Conservation (phyloP, 1,284 basidiomycete genomes). For the Malassezia arunalokei region DNA sequence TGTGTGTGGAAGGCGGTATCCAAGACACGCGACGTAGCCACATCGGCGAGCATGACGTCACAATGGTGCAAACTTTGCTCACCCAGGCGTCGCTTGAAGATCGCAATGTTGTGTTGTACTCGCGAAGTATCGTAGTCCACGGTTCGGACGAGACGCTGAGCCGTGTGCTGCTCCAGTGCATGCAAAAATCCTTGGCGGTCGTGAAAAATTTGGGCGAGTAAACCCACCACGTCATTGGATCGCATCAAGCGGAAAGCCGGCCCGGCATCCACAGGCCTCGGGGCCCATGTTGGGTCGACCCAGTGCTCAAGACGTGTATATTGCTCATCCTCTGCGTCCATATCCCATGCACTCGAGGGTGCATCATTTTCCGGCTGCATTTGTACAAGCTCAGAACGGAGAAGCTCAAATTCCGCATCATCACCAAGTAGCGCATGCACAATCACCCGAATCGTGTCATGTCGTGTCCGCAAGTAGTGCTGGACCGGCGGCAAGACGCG, state of each 20-base stretch:
- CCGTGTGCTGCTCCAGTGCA: conserved; percentile 39
- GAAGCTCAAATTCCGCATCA: conserved; percentile 30
- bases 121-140: conserved; percentile 27
- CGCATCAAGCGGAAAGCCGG: conserved; percentile 32
- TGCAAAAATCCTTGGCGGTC: conserved; percentile 36
- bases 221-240: conserved; percentile 35
- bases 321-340: conserved; percentile 1
- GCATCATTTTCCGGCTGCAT: conserved; percentile 9
- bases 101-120: conserved; percentile 38
- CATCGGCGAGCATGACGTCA: conserved; percentile 44
- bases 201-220: conserved; percentile 43
- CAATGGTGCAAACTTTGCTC: conserved; percentile 33
- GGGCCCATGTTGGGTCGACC: conserved; percentile 12
- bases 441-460: conserved; percentile 37
- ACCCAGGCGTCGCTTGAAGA: conserved; percentile 41
- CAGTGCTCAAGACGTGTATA: conserved; percentile 16
- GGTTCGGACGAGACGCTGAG: conserved; percentile 34
- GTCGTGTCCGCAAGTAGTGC: conserved; percentile 29
- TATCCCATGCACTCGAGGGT: conserved; percentile 1
- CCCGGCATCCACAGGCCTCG: conserved; percentile 20
- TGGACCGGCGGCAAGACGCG: conserved; percentile 36
- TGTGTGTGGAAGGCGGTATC: conserved; percentile 23
- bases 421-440: conserved; percentile 40
- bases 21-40: conserved; percentile 24
- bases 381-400: conserved; percentile 32